Base-by-base conservation (phyloP, 257 asterid species). In the Nicotiana tomentosiformis region DNA sequence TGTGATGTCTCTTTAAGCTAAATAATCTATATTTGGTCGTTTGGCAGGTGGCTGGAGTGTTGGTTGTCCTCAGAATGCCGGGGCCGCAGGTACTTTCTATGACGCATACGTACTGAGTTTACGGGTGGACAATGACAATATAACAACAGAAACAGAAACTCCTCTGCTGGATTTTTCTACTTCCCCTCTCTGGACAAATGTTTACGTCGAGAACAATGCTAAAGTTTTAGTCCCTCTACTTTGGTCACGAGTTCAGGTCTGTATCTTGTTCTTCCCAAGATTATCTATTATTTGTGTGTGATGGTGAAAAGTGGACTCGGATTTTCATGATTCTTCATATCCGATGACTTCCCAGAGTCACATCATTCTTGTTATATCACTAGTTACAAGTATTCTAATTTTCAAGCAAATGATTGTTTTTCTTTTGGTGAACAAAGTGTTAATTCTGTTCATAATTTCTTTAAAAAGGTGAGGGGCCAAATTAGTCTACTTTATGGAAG, bases 201-300 rank as follows among this genome's bases (percentile, higher is more conserved):
- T 95, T 77, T 95, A 90, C 85, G 93, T 95, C 85, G 99, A 95
- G 91, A 93, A 95, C 89, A 91, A 91, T 85, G 99, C 98, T 84
- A 95, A 91, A 89, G 95, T 94, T 78, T 86, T 95, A 85, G 99
- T 95, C 86, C 99, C 99, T 88, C 94, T 95, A 78, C 89, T 93
- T 66, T 95, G 99, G 99, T 91, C 99, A 80, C 93, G 99, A 90
- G 99, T 95, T 91, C 98, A 95, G 99, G 99, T 95, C 49, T 80
- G 80, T 79, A 4, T 61, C 74, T 33, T 60, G 43, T 17, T 79
- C 49, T 43, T 60, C 64, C 35, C 61, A 23, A 60, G 72, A 26
- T 35, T 35, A 60, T 61, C 6, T 79, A 65, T 62, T 79, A 16
- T 61, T 61, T 37, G 64, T 62, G 51, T 64, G 70, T 81, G 66